Evolutionary conservation across 2,329 filamentous ascomycete genomes (phyloP), one percentile per base, ranked within the genome.

Genomic region (Nemania serpens): DNA sequence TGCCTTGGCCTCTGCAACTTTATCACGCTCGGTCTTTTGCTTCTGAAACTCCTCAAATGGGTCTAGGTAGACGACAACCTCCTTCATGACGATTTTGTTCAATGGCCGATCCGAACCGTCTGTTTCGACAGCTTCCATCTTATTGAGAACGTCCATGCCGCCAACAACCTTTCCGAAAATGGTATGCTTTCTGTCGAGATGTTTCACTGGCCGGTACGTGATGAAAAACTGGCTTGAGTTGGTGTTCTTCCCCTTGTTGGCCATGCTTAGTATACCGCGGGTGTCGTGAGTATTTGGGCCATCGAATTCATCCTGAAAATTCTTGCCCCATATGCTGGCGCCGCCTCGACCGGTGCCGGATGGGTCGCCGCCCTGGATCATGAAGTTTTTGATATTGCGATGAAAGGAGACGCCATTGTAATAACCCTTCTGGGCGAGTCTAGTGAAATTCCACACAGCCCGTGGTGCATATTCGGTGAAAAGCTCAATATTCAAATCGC

Each of bases 221-320:
- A 99, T 90, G 81, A 98, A 99, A 74, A 88, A 99, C 76, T 99
- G 95, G 68, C 87, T 91, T 9, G 91, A 95, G 77, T 99, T 99
- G 20, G 94, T 98, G 73, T 97, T 94, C 73, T 97, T 97, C 60
- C 95, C 95, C 74, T 99, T 99, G 77, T 99, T 99, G 42, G 95
- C 95, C 95, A 99, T 99, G 68, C 89, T 93, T 25, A 96, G 73
- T 0, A 93, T 85, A 12, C 95, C 95, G 29, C 93, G 83, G 0
- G 83, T 79, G 71, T 92, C 89, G 70, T 99, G 95, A n/a, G 88
- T 90, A 42, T 93, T 76, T 0, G 94, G 92, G 0, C 93, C 93
- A 15, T 97, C 93, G 64, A 98, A 89, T 74, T 99, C 95, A 74
- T 99, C 95, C 55, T 89, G 83, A 71, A 99, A 99, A 63, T 93